Base-by-base conservation (phyloP, 345 rosid genomes). In the Ailanthus altissimus region DNA sequence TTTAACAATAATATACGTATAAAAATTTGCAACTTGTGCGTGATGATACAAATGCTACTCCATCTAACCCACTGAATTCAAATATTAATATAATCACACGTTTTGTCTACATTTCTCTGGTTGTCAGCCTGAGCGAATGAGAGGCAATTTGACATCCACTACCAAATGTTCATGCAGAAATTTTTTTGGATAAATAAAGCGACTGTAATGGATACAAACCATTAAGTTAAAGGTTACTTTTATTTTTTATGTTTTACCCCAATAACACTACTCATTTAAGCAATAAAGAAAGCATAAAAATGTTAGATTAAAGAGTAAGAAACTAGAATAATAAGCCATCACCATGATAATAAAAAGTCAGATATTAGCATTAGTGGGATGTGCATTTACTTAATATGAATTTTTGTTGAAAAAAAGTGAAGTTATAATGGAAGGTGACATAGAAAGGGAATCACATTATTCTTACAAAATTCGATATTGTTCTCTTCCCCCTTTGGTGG, bases 201-300 rank as follows among this genome's bases (percentile, higher is more conserved):
- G 64, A 60, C n/a, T n/a, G n/a, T 78, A 75, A 67, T 85, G 84
- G 88, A 73, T 68, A 82, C 81, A 69, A 72, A 11, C 77, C 60
- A 67, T 64, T 64, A 18, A n/a, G 47, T 25, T 13, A 45, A 40
- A 72, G 25, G 16, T 42, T 21, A 32, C 2, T 32, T 32, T 32
- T 32, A 1, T 32, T 32, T 3, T 10, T 51, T 59, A 50, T 56
- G 18, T 25, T 26, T 11, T 2, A n/a, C n/a, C n/a, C n/a, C 5
- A 75, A n/a, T n/a, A 78, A 57, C 40, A 38, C 59, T 21, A 21
- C 12, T 45, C 16, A 47, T 63, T 77, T 42, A 46, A 18, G 49
- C 74, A 3, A 61, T 62, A 40, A 74, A 75, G 20, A 13, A 72
- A 82, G 10, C 47, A 15, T 25, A 67, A 8, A 68, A 65, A 20